These are phyloP conservation scores for Sporobolomyces phaffii DNA, from an alignment of 768 basidiomycete species.

Conservation along the genomic window DNA sequence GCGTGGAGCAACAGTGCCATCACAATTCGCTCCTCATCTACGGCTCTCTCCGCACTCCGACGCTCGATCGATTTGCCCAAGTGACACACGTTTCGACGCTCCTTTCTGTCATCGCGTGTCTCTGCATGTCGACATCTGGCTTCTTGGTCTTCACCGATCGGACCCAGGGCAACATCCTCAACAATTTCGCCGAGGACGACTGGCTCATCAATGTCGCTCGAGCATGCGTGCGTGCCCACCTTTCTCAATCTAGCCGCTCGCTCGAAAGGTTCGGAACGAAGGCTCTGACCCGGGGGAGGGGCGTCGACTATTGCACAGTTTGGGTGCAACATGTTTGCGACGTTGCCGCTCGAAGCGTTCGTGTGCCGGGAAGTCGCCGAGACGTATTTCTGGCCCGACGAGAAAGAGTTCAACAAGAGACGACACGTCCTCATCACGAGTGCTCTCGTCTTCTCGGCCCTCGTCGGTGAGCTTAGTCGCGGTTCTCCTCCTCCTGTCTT, in stretches of 20 bases:
- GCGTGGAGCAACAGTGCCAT: constrained; percentile 56
- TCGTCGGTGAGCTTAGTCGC: constrained; percentile 59
- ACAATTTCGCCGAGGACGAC: constrained; percentile 71
- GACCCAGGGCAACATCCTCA: constrained; percentile 80
- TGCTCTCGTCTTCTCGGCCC: constrained; percentile 68
- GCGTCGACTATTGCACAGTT: constrained; percentile 12
- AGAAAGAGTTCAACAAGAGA: constrained; percentile 64
- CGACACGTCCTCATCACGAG: constrained; percentile 84
- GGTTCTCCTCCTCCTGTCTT: neutral
- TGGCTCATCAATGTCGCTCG: constrained; percentile 77
- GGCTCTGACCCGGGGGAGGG: neutral
- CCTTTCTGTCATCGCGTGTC: constrained; percentile 71
- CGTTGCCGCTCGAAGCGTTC: constrained; percentile 83
- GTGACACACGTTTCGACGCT: constrained; percentile 89
- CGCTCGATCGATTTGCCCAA: constrained; percentile 82
- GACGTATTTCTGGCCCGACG: constrained; percentile 88
- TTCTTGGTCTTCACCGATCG: constrained; percentile 67
- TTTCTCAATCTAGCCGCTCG: neutral
- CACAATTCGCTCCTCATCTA: constrained; percentile 97
- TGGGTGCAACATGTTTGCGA: constrained; percentile 75
- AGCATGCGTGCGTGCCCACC: constrained; percentile 60
- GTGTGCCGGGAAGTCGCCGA: constrained; percentile 97
- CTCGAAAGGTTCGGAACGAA: too few relatives aligned
- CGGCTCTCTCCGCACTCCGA: constrained; percentile 84
- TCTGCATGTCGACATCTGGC: constrained; percentile 74